phyloP scores from a whole-genome alignment of 164 flowering plant genomes.

The Euptelea pleiosperma region DNA sequence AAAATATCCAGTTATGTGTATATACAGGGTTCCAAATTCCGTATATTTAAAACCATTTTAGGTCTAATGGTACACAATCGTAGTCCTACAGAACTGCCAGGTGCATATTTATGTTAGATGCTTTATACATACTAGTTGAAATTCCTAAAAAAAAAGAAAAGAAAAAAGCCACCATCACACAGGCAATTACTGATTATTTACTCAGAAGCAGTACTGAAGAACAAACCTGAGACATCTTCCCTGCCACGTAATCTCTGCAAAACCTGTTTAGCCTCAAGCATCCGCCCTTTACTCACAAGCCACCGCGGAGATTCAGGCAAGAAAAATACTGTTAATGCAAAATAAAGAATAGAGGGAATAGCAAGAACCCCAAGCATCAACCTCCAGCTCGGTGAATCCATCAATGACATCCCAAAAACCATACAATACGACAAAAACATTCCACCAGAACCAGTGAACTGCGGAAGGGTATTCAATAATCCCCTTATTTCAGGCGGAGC shows the following conservation, averaged over 20 bases:
- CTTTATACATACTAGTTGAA: too few species aligned
- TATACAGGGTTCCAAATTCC: too few species aligned
- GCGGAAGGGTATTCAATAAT: constrained; percentile 81
- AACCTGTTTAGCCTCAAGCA: constrained; percentile 84
- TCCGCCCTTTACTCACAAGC: constrained; percentile 94
- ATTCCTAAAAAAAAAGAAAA: too few species aligned
- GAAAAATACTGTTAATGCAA: constrained; percentile 60
- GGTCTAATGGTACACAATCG: too few species aligned
- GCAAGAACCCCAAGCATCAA: constrained; percentile 91
- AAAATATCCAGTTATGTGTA: too few species aligned
- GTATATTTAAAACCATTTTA: too few species aligned
- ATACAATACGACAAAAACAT: constrained; percentile 90
- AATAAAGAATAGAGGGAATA: constrained; percentile 69
- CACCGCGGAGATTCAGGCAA: constrained; percentile 98
- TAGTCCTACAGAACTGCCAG: too few species aligned
- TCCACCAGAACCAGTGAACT: constrained; percentile 80
- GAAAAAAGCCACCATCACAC: constrained; percentile 2
- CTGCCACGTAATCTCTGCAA: constrained; percentile 78
- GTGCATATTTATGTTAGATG: too few species aligned
- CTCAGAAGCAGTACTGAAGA: not conserved
- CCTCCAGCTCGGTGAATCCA: constrained; percentile 67
- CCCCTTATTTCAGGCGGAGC: constrained; percentile 94
- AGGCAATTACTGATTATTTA: not conserved
- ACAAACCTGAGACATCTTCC: constrained; percentile 88
- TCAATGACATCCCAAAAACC: constrained; percentile 88